Conservation (phyloP, 495 filamentous ascomycete genomes). For the Alectoria sarmentosa region DNA sequence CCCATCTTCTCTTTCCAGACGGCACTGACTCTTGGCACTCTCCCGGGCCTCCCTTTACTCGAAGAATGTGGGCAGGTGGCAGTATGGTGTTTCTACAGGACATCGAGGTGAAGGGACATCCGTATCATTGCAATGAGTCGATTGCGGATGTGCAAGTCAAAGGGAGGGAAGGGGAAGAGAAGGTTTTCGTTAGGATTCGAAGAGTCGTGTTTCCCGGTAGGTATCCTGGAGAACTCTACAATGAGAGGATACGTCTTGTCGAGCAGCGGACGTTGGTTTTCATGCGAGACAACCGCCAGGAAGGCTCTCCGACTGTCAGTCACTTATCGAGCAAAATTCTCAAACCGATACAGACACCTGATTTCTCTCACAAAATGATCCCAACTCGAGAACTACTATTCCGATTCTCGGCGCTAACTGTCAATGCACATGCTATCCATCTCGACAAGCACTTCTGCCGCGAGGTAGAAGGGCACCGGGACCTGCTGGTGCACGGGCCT, state of each 20-base stretch:
- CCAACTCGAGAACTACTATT: conserved; percentile 65
- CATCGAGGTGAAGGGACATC: not conserved
- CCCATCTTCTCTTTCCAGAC: conserved; percentile 53
- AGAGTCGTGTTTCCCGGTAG: conserved; percentile 32
- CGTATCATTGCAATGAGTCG: conserved; percentile 43
- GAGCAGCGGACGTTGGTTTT: conserved; percentile 57
- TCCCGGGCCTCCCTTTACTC: conserved; percentile 54
- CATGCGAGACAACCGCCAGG: conserved; percentile 38
- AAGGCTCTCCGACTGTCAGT: conserved; percentile 10
- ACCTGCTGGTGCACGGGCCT: conserved; percentile 79
- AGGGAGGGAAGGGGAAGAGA: conserved; percentile 49
- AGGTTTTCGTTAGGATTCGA: conserved; percentile 53
- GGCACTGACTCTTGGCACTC: conserved; percentile 67
- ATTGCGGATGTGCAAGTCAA: conserved; percentile 55
- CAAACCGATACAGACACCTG: conserved; percentile 36
- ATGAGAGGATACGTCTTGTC: conserved; percentile 26
- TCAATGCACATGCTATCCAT: conserved; percentile 82
- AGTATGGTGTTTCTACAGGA: conserved; percentile 20
- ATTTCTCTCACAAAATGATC: conserved; percentile 52
- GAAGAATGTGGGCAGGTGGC: conserved; percentile 79
- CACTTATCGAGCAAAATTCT: conserved; percentile 21
- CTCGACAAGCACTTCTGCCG: conserved; percentile 66
- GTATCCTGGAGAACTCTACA: conserved; percentile 26
- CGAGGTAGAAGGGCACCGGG: conserved; percentile 63
- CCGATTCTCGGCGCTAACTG: conserved; percentile 77